A percentile compares a stretch with the other conserved stretches of the same genome.
These are phyloP conservation scores for Penicillium frequentans DNA, from an alignment of 2,329 filamentous ascomycete genomes.

Conservation along the genomic window DNA sequence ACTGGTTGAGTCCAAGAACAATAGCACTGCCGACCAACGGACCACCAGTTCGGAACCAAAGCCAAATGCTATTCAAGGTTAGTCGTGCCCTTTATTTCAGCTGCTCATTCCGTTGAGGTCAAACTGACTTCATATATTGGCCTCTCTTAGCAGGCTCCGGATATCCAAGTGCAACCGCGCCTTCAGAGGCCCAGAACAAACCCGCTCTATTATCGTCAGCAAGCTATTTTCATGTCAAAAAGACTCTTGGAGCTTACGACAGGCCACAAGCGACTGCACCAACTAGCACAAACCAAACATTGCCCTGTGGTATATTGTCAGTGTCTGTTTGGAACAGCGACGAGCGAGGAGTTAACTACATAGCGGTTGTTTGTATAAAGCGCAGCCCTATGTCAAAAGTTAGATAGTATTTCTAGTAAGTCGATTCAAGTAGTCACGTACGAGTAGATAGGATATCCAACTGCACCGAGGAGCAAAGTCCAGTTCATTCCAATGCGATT, in stretches of 20 bases:
- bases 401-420: background rate
- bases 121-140: constrained; percentile 43
- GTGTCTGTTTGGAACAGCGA: background rate
- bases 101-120: background rate
- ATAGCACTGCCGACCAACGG: constrained; percentile 51
- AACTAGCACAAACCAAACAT: constrained; percentile 53
- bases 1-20: constrained; percentile 47
- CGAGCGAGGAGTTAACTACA: constrained; percentile 9
- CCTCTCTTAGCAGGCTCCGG: constrained; percentile 50
- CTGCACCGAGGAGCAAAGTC: constrained; percentile 44
- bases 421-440: constrained; percentile 6
- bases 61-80: constrained; percentile 37
- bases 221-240: background rate
- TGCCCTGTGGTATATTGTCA: constrained; percentile 34
- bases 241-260: constrained; percentile 26
- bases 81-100: background rate
- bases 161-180: constrained; percentile 52
- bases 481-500: constrained; percentile 51
- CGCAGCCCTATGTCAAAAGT: constrained; percentile 32
- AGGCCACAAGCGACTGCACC: constrained; percentile 52
- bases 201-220: constrained; percentile 34
- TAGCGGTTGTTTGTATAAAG: constrained; percentile 45
- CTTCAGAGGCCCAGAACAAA: constrained; percentile 54
- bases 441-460: constrained; percentile 52
- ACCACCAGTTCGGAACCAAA: constrained; percentile 53